A percentile compares a stretch with the other conserved stretches of the same genome.
phyloP scores from a whole-genome alignment of 768 basidiomycete species.

The Pleurotus tuoliensis region DNA sequence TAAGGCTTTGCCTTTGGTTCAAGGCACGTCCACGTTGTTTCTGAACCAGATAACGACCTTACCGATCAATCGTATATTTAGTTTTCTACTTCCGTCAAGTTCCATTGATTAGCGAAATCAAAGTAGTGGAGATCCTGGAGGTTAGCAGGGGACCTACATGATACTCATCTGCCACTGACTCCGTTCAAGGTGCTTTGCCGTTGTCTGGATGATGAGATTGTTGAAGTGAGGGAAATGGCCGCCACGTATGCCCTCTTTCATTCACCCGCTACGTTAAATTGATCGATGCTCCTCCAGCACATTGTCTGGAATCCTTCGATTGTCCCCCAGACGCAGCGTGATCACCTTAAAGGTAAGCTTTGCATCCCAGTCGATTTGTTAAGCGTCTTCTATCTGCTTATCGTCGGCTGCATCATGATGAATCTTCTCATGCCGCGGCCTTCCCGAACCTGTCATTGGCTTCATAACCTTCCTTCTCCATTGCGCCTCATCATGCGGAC shows the following conservation, averaged over 20 bases:
- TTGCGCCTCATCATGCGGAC: background rate
- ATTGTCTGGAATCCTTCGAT: conserved; percentile 75
- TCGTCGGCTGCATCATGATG: too few relatives aligned
- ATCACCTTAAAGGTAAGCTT: conserved; percentile 59
- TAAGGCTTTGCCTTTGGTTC: conserved; percentile 81
- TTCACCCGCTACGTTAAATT: background rate
- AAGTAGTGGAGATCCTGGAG: conserved; percentile 78
- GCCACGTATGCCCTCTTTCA: conserved; percentile 52
- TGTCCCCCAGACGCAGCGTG: conserved; percentile 77
- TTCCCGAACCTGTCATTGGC: too few relatives aligned
- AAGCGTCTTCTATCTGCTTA: too few relatives aligned
- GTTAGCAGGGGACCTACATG: conserved; percentile 29
- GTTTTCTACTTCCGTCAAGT: conserved; percentile 89
- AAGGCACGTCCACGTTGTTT: conserved; percentile 39
- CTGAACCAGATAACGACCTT: background rate
- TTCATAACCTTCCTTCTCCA: background rate
- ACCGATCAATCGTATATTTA: conserved; percentile 18
- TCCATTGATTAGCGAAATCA: conserved; percentile 71
- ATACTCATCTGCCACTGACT: too few relatives aligned
- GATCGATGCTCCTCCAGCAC: conserved; percentile 41
- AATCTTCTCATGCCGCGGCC: too few relatives aligned
- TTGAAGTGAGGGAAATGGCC: conserved; percentile 89
- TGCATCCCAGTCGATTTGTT: too few relatives aligned
- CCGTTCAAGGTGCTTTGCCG: conserved; percentile 61
- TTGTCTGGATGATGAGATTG: conserved; percentile 82